Base-by-base conservation (phyloP, 2,329 filamentous ascomycete genomes). In the Xylariaceae sp. region DNA sequence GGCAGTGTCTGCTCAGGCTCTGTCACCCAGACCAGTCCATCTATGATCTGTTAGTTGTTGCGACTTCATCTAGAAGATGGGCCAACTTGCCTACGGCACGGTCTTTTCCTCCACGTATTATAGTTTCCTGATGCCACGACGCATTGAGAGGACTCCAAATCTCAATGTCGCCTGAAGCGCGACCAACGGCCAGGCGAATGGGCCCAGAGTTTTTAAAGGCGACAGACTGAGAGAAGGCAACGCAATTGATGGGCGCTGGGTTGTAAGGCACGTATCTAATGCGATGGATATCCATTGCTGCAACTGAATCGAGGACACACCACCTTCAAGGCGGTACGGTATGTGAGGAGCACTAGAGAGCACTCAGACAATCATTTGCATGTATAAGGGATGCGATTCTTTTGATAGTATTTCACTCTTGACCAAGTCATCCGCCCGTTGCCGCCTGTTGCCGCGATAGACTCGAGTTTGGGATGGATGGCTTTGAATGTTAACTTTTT, bases 231-330 rank as follows among this genome's bases (percentile, higher is more conserved):
- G 94, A 96, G 72, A 99, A 97, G 62, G 92, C 90, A 68, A 97
- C 83, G 60, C 90, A 87, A 74, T 96, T 97, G 73, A 99, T 96
- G 55, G 91, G 87, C 57, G 90, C 90, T 6, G 90, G 87, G 61
- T 91, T 90, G 73, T 89, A 97, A 41, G 89, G 88, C 64, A 99
- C 88, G 74, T 99, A 99, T 69, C 94, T 89, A 69, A 91, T 95
- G 67, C 94, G 89, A 77, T 99, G 94, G 70, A 99, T 87, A 74
- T 97, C 92, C 92, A 97, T 96, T 53, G 46, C 62, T 58, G 63
- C 50, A 26, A 44, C 37, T 44, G 50, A 42, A 26, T 27, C 8
- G 27, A 26, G 37, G 35, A 42, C 44, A 40, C 6, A 40, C 44
- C 48, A 39, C 56, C 50, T 50, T 12, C 2, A 46, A 43, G 39